Conservation (phyloP, 345 rosid genomes). For the Melaleuca quinquenervia region DNA sequence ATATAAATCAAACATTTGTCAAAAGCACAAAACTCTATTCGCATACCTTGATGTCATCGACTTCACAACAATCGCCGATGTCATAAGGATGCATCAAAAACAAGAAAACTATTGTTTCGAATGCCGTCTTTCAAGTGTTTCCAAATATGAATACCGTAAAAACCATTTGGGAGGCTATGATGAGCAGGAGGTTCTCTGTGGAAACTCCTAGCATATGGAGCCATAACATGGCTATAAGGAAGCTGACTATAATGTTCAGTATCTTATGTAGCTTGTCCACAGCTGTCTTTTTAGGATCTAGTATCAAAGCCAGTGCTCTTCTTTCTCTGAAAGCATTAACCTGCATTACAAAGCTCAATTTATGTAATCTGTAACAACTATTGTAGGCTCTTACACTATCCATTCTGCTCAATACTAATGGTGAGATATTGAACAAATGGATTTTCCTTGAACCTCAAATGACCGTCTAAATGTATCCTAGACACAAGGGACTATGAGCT, state of each 20-base stretch:
- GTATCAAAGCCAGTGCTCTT: slow-evolving; percentile 26
- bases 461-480: neutral
- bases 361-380: no score
- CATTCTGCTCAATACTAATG: no score
- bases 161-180: slow-evolving; percentile 23
- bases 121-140: slow-evolving; percentile 21
- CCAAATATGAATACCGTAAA: slow-evolving; percentile 29
- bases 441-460: no score
- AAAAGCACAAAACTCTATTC: neutral
- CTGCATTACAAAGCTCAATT: neutral
- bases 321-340: slow-evolving; percentile 36
- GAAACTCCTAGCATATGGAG: slow-evolving; percentile 19
- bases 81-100: slow-evolving; percentile 34
- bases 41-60: slow-evolving; percentile 20
- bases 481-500: neutral
- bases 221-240: slow-evolving; percentile 14
- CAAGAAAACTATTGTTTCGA: slow-evolving; percentile 29
- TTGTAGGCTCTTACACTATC: no score
- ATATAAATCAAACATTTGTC: neutral
- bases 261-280: slow-evolving; percentile 30
- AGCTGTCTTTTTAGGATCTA: slow-evolving; percentile 31
- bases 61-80: slow-evolving; percentile 30
- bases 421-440: no score
- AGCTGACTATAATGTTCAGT: slow-evolving; percentile 14
- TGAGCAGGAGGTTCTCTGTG: slow-evolving; percentile 12